Evolutionary conservation across 1,284 basidiomycete genomes (phyloP), one percentile per base, ranked within the genome.

Genomic region (Coniferiporia sulphurascens): DNA sequence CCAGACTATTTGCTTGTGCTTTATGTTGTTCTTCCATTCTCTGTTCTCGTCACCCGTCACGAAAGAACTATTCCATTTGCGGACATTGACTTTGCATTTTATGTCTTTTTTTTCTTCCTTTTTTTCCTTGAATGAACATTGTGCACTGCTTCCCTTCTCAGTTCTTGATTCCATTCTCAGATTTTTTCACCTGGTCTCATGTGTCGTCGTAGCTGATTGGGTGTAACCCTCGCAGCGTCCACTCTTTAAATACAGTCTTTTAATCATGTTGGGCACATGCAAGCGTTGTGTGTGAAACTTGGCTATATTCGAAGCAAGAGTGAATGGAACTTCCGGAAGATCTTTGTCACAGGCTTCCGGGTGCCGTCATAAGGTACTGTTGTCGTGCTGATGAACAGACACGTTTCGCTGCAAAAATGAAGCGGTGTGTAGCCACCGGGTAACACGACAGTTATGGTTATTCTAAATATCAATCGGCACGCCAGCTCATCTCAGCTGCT

Each of bases 231-330:
- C 10, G 48, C 56, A 58, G 56, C 56, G 44, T 58, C 56, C 56
- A 32, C 50, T 58, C 56, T 38, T 48, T 58, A n/a, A 45, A 52
- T 58, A 53, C 41, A 58, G 13, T 45, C 41, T 22, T 52, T 52
- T 58, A 27, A 27, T 27, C 5, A 2, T 27, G 27, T 27, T 27
- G 27, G 27, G 27, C 27, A 27, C 27, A 27, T 5, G 27, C 27
- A 27, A 27, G 27, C 3, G 5, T 27, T 27, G 27, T 27, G 27
- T 27, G 27, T 27, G 27, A 27, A 27, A 27, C 27, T 27, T 27
- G 27, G 27, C 27, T 27, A 27, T 27, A 27, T 27, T 27, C 27
- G 27, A 27, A 27, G 27, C 27, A 27, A 27, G 27, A 27, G 5
- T 27, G 27, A 27, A 3, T 27, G 27, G 27, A 27, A 27, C 27